Base-by-base conservation (phyloP, 805 yeast species). In the Komagataella pseudopastoris region DNA sequence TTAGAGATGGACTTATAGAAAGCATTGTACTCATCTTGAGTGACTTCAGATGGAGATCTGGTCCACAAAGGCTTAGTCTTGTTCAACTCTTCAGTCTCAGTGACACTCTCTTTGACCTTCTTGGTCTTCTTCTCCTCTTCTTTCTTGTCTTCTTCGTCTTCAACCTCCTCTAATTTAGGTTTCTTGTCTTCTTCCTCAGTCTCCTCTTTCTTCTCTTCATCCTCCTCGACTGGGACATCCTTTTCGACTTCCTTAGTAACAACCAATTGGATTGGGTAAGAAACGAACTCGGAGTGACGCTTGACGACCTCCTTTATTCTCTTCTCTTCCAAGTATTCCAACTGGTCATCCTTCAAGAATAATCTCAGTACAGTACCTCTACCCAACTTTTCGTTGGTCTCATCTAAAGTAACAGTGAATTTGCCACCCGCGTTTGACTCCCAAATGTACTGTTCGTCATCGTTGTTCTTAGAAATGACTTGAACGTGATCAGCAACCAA, bases 391-490 rank as follows among this genome's bases (percentile, higher is more conserved):
- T 87, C 96, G 71, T 86, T 85, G 58, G 76, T 70, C 68, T 84
- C 91, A 67, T 93, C 99, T 63, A 86, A 77, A 56, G 97, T 81
- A 65, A 93, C 88, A 63, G 96, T 88, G 80, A 93, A 93, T 77
- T 93, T 91, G 70, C 99, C 99, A 72, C 99, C 99, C 59, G 99
- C 99, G 65, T 93, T 90, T 50, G 99, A 93, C 78, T 93, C 99
- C 99, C 99, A 93, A 64, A 93, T 77, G 83, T 93, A 93, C 78
- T 93, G 99, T 71, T 93, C 98, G 70, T 93, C 99, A 66, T 93
- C 99, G 69, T 93, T 93, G 81, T 89, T 85, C 80, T 93, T 93
- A 56, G 99, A 88, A 70, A 93, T 88, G 63, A 93, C 99, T 77
- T 93, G 96, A 58, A 93, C 99, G 63, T 81, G 88, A 77, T 93